A percentile compares a stretch with the other conserved stretches of the same genome.
phyloP scores from a whole-genome alignment of 2,329 filamentous ascomycete genomes.

The Allantophomopsis cytisporea region DNA sequence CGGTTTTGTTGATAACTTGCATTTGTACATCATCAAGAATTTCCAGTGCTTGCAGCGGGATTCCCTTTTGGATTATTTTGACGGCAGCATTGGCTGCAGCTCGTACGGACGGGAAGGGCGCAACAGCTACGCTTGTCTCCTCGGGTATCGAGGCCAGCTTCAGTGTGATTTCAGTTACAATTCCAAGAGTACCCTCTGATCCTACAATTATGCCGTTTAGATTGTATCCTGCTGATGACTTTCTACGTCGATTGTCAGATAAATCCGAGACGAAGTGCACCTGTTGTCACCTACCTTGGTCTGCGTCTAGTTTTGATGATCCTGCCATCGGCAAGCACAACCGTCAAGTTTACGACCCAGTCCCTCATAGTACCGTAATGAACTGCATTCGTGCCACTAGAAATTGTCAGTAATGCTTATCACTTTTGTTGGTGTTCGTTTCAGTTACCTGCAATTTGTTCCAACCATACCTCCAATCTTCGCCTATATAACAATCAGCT shows the following conservation, averaged over 20 bases:
- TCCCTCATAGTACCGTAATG: constrained; percentile 81
- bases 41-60: constrained; percentile 33
- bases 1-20: constrained; percentile 65
- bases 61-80: constrained; percentile 52
- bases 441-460: constrained; percentile 62
- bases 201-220: constrained; percentile 69
- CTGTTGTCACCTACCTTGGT: constrained; percentile 66
- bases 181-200: constrained; percentile 66
- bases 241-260: no score
- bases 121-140: constrained; percentile 65
- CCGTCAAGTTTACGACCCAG: constrained; percentile 73
- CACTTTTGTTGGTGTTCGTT: no score
- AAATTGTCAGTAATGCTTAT: no score
- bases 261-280: no score
- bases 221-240: constrained; percentile 74
- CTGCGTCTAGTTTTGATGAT: constrained; percentile 66
- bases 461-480: constrained; percentile 77
- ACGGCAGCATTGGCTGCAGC: constrained; percentile 64
- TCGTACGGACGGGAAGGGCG: constrained; percentile 64
- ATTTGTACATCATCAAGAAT: constrained; percentile 86
- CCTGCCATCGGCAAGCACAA: constrained; percentile 66
- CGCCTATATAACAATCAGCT: no score
- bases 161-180: constrained; percentile 73
- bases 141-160: constrained; percentile 68
- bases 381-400: constrained; percentile 69